Evolutionary conservation across 2,329 filamentous ascomycete species (phyloP).

Genomic region (Ceratocystis alfenasii): DNA sequence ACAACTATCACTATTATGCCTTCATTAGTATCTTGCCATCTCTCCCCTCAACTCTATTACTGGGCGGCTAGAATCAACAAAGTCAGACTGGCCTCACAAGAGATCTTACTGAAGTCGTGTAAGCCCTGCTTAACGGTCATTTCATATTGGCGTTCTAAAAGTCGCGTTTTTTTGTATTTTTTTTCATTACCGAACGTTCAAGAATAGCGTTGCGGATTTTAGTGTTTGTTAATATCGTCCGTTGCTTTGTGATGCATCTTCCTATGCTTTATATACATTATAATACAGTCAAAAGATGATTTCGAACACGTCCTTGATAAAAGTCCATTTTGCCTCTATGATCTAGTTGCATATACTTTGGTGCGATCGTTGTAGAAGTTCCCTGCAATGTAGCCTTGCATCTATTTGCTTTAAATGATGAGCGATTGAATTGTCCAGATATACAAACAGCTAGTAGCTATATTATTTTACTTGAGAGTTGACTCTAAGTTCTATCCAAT

Average conservation of each 20-base stretch:
- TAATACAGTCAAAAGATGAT: not conserved
- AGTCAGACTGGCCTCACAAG: not conserved
- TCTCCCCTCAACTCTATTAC: not conserved
- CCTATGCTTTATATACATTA: constrained; percentile 5
- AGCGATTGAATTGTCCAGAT: too few species aligned
- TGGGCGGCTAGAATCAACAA: not conserved
- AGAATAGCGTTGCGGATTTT: not conserved
- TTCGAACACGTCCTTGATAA: too few species aligned
- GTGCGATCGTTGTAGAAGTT: too few species aligned
- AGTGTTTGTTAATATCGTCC: not conserved
- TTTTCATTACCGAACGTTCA: not conserved
- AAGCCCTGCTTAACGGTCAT: too few species aligned
- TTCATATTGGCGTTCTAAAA: too few species aligned
- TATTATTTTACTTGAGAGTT: not conserved
- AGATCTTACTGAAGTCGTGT: not conserved
- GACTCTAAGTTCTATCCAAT: constrained; percentile 46
- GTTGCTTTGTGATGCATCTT: not conserved
- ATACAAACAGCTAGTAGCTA: too few species aligned
- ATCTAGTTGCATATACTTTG: too few species aligned
- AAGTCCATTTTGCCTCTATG: too few species aligned
- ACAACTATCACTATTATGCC: not conserved
- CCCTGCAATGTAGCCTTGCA: too few species aligned
- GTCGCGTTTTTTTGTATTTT: not conserved
- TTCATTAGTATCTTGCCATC: not conserved
- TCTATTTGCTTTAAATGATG: too few species aligned